Evolutionary conservation across 176 grass and related monocot genomes (phyloP), one percentile per base, ranked within the genome.

Genomic region (Neostapfia colusana): DNA sequence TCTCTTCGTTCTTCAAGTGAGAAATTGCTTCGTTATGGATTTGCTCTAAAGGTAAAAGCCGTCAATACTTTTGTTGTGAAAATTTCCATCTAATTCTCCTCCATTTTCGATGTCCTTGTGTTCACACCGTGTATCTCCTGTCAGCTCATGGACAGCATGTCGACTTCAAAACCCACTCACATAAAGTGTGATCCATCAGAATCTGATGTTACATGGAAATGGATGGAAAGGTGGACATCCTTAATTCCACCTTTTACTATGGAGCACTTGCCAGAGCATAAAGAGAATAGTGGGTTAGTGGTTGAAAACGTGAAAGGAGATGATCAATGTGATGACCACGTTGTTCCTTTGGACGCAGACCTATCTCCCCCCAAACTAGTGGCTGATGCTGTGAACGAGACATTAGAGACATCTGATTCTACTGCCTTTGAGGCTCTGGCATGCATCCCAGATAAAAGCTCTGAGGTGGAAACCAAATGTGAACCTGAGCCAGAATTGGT

Each of bases 201-300:
- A 77, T 81, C 82, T 82, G 87, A 99, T 93, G 67, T 65, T 38
- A 83, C 83, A 77, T 99, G 95, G 91, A 59, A 95, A 67, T 99
- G 95, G 95, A 88, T 99, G 87, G 89, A 95, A 70, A 99, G 87
- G 80, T 99, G 95, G 95, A 87, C 81, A 76, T 25, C 81, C 75
- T 77, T 89, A 44, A 63, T 88, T 65, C 82, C 67, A 23, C 48
- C 79, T 51, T 49, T 21, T 39, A 70, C 57, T 54, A 54, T 5
- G 12, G 75, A 42, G n/a, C 61, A 71, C 31, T 72, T 85, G 68
- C 56, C 72, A 50, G 63, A 87, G 70, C 70, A 78, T 64, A 67
- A 66, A 63, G 87, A 88, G 84, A 87, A 65, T 64, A 57, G 43
- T 67, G 85, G 79, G 65, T 54, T 69, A 17, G 48, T 67, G 11